Percentiles rank a stretch among this genome's conserved stretches.
Conservation (phyloP, 1,284 basidiomycete genomes). For the Termitomyces sp. region DNA sequence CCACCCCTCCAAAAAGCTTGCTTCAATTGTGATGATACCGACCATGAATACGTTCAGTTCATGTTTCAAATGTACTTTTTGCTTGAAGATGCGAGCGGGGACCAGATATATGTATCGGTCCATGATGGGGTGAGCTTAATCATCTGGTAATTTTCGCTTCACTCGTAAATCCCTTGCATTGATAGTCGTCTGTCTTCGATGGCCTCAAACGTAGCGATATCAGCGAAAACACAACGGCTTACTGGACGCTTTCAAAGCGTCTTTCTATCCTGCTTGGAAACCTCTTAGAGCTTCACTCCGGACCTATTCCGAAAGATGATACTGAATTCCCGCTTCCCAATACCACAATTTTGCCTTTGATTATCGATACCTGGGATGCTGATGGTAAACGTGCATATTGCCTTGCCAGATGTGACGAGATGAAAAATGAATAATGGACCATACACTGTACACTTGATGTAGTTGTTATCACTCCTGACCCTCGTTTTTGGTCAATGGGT, state of each 20-base stretch:
- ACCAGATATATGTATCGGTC: slow-evolving; percentile 38
- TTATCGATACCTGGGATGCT: slow-evolving; percentile 18
- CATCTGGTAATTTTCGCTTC: not conserved
- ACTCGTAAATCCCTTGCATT: not conserved
- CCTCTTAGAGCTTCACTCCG: slow-evolving; percentile 22
- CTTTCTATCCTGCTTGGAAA: slow-evolving; percentile 43
- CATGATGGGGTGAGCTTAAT: slow-evolving; percentile 35
- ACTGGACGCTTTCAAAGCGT: slow-evolving; percentile 31
- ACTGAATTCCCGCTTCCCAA: slow-evolving; percentile 1
- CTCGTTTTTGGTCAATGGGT: too few species aligned
- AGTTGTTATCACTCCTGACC: too few species aligned
- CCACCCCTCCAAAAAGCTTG: slow-evolving; percentile 40
- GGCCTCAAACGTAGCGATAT: slow-evolving; percentile 40
- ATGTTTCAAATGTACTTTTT: slow-evolving; percentile 44
- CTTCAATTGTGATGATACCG: slow-evolving; percentile 44
- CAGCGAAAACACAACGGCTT: slow-evolving; percentile 31
- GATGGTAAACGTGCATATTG: slow-evolving; percentile 15
- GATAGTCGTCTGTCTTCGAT: slow-evolving; percentile 38
- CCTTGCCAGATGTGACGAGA: slow-evolving; percentile 11
- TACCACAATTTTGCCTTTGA: slow-evolving; percentile 14
- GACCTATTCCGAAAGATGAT: slow-evolving; percentile 4
- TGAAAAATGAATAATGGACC: not conserved
- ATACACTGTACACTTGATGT: not conserved
- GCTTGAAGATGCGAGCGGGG: slow-evolving; percentile 44
- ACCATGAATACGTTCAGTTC: slow-evolving; percentile 41